Base-by-base conservation (phyloP, 192 early-diverging fungal species). In the Rhizophagus sp. region DNA sequence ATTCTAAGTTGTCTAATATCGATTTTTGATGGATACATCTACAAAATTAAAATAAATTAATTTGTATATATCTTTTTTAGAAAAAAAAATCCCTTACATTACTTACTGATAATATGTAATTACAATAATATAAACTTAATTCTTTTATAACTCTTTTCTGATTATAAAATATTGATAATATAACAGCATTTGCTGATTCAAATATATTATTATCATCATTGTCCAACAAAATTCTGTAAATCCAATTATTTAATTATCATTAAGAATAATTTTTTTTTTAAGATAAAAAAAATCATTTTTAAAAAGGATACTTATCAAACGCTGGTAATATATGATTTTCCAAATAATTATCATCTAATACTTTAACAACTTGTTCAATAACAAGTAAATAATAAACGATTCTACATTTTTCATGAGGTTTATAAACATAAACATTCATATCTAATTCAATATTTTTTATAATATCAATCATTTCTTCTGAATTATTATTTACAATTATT, bases 131-230 rank as follows among this genome's bases (percentile, higher is more conserved):
- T 17, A 83, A 79, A 12, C 83, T 85, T 24, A 90, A 69, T 80
- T 89, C 83, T 13, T 83, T 84, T 22, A 84, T 77, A n/a, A 88
- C 82, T 34, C 70, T 75, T 57, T 89, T 90, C 50, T 85, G 79
- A 33, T 83, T 83, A 71, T 82, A 73, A 74, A 89, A 89, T 4
- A 88, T 82, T 10, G 84, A 74, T 49, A 90, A 81, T 1, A 89
- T 80, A 15, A 85, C 84, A 15, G 86, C 81, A 75, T 90, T 88
- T 5, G 84, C 84, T 41, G 86, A 87, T 75, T 90, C 89, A 34
- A 88, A 90, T 1, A 90, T 64, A 4, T 87, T 80, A 8, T 81
- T 76, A 50, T 88, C 81, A 24, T 80, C 62, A 24, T 83, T 85
- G 39, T 75, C 44, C n/a, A 13, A 33, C 7, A 78, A 34, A 68